phyloP scores from a whole-genome alignment of 192 early-diverging fungal species.

The Umbelopsis sp. region DNA sequence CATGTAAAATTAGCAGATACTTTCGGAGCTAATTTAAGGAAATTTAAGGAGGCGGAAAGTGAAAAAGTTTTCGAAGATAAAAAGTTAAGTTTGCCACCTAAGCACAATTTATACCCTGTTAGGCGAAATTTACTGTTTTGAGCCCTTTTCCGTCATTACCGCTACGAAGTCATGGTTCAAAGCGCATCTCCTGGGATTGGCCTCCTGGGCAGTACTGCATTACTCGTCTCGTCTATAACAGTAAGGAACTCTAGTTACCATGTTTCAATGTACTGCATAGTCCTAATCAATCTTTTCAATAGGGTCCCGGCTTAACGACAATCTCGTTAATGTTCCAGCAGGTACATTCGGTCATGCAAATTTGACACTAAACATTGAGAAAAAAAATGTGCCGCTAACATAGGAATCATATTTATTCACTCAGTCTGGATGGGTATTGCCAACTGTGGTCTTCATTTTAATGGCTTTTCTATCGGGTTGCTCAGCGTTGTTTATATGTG shows the following conservation, averaged over 20 bases:
- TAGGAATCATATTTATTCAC: background rate
- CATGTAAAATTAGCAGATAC: too few relatives aligned
- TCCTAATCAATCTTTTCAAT: background rate
- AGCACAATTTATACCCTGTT: background rate
- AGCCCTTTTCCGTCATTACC: background rate
- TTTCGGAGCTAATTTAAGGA: too few relatives aligned
- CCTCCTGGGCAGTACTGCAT: conserved; percentile 23
- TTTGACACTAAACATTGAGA: conserved; percentile 31
- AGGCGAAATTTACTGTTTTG: background rate
- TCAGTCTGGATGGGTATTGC: conserved; percentile 43
- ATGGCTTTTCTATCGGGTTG: conserved; percentile 62
- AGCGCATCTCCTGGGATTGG: conserved; percentile 19
- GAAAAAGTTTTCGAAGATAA: too few relatives aligned
- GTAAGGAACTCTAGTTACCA: background rate
- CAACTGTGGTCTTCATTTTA: conserved; percentile 55
- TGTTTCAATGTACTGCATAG: background rate
- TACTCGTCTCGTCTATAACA: conserved; percentile 34
- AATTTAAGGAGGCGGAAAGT: too few relatives aligned
- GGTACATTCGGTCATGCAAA: conserved; percentile 50
- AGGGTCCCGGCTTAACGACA: conserved; percentile 34
- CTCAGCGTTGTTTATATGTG: conserved; percentile 69
- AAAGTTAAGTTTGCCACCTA: too few relatives aligned
- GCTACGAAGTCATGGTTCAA: conserved; percentile 2
- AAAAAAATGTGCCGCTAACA: background rate
- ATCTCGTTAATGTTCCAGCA: conserved; percentile 61